Percentiles rank a stretch among this genome's conserved stretches.
These are phyloP conservation scores for Tolypocladium ophioglossoides DNA, from an alignment of 2,329 filamentous ascomycete genomes.

Conservation along the genomic window DNA sequence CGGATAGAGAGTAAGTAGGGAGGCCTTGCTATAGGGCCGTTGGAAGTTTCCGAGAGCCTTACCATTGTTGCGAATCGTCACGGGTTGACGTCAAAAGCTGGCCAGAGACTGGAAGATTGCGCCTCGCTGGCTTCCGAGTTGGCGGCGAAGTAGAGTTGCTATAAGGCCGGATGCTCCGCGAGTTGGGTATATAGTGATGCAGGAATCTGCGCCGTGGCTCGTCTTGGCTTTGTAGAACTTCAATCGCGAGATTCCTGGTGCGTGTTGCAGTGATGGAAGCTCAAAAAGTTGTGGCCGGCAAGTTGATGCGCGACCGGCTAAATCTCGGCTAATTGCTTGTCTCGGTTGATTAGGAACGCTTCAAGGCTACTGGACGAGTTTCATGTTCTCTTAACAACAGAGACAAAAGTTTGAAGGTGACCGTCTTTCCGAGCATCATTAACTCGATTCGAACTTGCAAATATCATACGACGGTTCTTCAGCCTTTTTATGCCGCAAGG, in stretches of 20 bases:
- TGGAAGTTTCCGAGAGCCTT: background rate
- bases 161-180: background rate
- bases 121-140: background rate
- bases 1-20: background rate
- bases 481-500: background rate
- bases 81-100: background rate
- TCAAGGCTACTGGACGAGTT: background rate
- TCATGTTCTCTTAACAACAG: background rate
- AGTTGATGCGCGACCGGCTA: background rate
- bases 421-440: background rate
- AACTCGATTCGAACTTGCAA: too few species aligned
- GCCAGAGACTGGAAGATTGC: background rate
- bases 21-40: background rate
- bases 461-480: background rate
- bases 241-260: background rate
- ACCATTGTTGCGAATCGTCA: conserved; percentile 12
- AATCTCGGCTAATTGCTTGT: background rate
- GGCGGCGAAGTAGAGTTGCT: background rate
- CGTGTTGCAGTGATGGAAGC: background rate
- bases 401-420: background rate
- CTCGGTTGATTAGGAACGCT: background rate
- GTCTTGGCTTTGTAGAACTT: background rate
- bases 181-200: background rate
- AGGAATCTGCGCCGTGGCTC: background rate
- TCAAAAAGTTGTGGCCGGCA: background rate